Base-by-base conservation (phyloP, 192 early-diverging fungal species). In the Gigaspora rosea region DNA sequence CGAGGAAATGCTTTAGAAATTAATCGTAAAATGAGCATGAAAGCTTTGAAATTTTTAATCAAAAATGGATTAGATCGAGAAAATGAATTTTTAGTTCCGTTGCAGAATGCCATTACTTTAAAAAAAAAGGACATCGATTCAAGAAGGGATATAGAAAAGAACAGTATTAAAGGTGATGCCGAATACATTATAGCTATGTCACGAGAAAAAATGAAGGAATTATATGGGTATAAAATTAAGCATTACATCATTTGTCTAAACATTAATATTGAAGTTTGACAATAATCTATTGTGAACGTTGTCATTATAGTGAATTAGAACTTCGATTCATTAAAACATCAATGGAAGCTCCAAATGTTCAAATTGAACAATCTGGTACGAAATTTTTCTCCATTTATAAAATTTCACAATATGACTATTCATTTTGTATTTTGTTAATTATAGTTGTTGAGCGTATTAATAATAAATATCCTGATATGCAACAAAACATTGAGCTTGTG, bases 41-140 rank as follows among this genome's bases (percentile, higher is more conserved):
- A 41, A 58, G 13, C 20, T 16, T 59, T 73, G 12, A 33, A 73
- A 27, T 46, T 73, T 20, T 35, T 73, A 16, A 3, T 73, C 1
- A 73, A 58, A 15, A 16, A 73, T 58, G 50, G 71, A 54, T 73
- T 73, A 47, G 41, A 59, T 0, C 32, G 58, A 52, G 35, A 66
- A 66, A 16, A 54, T 20, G 35, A 73, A n/a, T 52, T 73, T 58
- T 58, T 73, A 11, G 3, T 11, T 0, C 56, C 71, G 35, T 47
- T 41, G 5, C 4, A 9, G 8, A 10, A 11, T 20, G 4, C 32
- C 4, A 46, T 73, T 9, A 3, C 35, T 12, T 27, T 11, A 18
- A 22, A 27, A n/a, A 58, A 7, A 20, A 12, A 36, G 18, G 18
- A 20, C 58, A 58, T 3, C 32, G 35, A 73, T 10, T 32, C 3